Percentiles rank a stretch among this genome's conserved stretches.
Conservation (phyloP, 2,329 filamentous ascomycete species). For the Hymenoscyphus infarciens region DNA sequence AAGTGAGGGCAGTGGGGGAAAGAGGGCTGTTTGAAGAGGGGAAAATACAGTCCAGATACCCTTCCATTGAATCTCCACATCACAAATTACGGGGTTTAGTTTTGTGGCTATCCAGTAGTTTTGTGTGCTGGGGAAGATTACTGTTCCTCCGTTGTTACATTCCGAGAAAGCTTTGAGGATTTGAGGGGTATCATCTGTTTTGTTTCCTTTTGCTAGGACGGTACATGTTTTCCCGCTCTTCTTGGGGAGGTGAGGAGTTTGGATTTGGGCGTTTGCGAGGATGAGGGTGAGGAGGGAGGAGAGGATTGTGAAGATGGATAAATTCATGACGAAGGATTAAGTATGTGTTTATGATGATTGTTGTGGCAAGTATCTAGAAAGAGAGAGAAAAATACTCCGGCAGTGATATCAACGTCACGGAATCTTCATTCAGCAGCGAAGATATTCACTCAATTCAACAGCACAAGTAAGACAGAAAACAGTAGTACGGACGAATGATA, state of each 20-base stretch:
- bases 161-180: conserved; percentile 48
- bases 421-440: too few species aligned
- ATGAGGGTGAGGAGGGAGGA: conserved; percentile 65
- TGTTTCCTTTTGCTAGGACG: conserved; percentile 38
- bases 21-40: not conserved
- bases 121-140: conserved; percentile 48
- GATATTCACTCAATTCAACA: too few species aligned
- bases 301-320: conserved; percentile 57
- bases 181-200: conserved; percentile 49
- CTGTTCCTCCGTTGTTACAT: conserved; percentile 46
- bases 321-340: conserved; percentile 31
- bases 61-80: conserved; percentile 50
- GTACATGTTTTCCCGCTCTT: conserved; percentile 34
- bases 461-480: too few species aligned
- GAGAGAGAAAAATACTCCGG: too few species aligned
- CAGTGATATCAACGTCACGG: too few species aligned
- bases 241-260: conserved; percentile 44
- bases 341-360: conserved; percentile 35
- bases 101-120: conserved; percentile 49
- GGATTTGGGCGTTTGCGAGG: conserved; percentile 52
- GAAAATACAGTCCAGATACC: conserved; percentile 46
- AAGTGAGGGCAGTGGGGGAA: not conserved
- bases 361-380: too few species aligned
- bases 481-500: too few species aligned
- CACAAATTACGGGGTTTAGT: conserved; percentile 47